Evolutionary conservation across 208 protist genomes (phyloP).

Genomic region (Leishmania martiniquensis): DNA sequence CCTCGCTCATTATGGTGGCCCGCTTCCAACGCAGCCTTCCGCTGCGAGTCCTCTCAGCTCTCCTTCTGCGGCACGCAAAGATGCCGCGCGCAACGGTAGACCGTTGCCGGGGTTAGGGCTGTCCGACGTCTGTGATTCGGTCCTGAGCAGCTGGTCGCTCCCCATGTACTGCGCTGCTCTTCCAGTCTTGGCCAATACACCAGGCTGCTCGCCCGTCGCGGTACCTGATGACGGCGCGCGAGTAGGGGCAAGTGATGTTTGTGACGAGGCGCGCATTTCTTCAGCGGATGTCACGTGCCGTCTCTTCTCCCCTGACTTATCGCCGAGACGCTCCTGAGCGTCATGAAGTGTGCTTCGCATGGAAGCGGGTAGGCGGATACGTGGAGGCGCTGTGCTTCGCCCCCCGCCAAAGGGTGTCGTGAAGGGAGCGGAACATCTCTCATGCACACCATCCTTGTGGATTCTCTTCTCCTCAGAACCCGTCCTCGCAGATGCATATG

Average conservation of each 20-base stretch:
- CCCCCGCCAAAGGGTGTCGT: neutral
- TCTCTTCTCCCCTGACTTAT: conserved; percentile 11
- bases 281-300: conserved; percentile 15
- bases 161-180: neutral
- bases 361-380: neutral
- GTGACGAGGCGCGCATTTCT: neutral
- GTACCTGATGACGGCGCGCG: neutral
- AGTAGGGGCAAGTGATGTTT: neutral
- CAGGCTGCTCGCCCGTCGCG: conserved; percentile 26
- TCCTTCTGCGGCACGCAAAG: neutral
- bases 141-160: neutral
- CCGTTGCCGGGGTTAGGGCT: neutral
- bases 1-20: conserved; percentile 21
- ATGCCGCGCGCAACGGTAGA: neutral
- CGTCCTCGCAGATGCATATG: neutral
- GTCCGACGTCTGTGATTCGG: neutral
- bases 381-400: too few species aligned
- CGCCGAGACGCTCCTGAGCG: neutral
- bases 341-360: neutral
- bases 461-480: neutral
- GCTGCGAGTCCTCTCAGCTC: neutral
- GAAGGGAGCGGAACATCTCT: neutral
- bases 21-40: neutral
- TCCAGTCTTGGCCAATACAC: neutral
- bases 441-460: neutral